A percentile compares a stretch with the other conserved stretches of the same genome.
phyloP scores from a whole-genome alignment of 176 grass and related monocot species.

The Triticum aestivum region DNA sequence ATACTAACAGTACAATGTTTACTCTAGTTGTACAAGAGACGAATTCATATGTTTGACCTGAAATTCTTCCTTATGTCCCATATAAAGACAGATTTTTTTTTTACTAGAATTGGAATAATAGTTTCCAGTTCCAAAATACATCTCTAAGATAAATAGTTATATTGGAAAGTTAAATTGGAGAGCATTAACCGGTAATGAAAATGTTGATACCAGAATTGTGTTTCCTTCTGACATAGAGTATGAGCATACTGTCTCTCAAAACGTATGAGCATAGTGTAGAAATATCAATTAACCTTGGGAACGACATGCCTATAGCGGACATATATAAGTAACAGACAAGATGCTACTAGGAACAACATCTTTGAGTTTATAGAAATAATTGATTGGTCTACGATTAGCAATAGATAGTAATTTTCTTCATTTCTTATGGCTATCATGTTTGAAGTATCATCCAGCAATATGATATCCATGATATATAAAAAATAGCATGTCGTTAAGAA shows the following conservation, averaged over 20 bases:
- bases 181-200: background rate
- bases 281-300: background rate
- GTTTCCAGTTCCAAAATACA: background rate
- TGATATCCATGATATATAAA: background rate
- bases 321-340: background rate
- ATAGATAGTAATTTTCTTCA: no score
- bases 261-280: no score
- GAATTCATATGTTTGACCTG: background rate
- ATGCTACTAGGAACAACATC: background rate
- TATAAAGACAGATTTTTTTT: no score
- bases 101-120: no score
- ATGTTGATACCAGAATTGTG: background rate
- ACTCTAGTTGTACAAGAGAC: background rate
- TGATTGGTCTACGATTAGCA: background rate
- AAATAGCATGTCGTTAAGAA: background rate
- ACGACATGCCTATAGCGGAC: background rate
- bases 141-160: background rate
- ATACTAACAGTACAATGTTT: background rate
- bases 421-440: background rate
- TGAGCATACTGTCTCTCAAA: no score
- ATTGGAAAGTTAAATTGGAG: background rate
- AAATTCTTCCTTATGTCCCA: background rate
- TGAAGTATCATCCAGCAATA: background rate
- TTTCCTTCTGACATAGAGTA: no score
- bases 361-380: background rate